phyloP scores from a whole-genome alignment of 2,329 filamentous ascomycete genomes.

The Xylaria sp. region DNA sequence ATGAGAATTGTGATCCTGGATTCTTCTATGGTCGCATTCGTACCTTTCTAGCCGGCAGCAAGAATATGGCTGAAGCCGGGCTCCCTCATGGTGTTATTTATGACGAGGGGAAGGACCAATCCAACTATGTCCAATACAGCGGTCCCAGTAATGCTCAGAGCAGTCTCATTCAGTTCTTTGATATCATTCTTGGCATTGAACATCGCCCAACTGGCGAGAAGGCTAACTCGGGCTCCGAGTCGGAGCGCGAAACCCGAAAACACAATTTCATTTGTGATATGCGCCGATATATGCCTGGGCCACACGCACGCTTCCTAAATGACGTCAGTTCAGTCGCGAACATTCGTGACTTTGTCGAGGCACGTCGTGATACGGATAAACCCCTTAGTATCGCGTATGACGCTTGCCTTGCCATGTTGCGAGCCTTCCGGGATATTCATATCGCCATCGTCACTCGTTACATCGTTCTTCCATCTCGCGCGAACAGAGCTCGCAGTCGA shows the following conservation, averaged over 20 bases:
- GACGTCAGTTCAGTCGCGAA: conserved; percentile 84
- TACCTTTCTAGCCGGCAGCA: conserved; percentile 94
- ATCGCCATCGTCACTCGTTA: conserved; percentile 97
- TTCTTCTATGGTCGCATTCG: conserved; percentile 96
- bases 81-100: conserved; percentile 89
- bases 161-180: conserved; percentile 97
- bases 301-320: conserved; percentile 87
- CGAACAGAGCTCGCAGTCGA: conserved; percentile 72
- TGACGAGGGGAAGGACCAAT: conserved; percentile 76
- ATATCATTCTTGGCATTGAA: conserved; percentile 87
- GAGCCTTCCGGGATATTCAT: conserved; percentile 85
- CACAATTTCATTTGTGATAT: conserved; percentile 98
- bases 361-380: conserved; percentile 64
- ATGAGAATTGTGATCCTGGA: conserved; percentile 92
- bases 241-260: conserved; percentile 58
- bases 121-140: conserved; percentile 82
- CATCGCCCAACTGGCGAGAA: conserved; percentile 89
- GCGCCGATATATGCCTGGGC: conserved; percentile 95
- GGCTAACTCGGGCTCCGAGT: conserved; percentile 56
- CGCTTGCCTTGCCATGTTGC: conserved; percentile 79
- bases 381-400: conserved; percentile 85
- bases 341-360: conserved; percentile 83
- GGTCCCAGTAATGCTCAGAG: conserved; percentile 98
- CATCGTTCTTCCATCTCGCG: conserved; percentile 87
- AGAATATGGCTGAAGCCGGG: conserved; percentile 96